Evolutionary conservation across 2,329 filamentous ascomycete genomes (phyloP).

Genomic region (Ophiostoma perfectum): DNA sequence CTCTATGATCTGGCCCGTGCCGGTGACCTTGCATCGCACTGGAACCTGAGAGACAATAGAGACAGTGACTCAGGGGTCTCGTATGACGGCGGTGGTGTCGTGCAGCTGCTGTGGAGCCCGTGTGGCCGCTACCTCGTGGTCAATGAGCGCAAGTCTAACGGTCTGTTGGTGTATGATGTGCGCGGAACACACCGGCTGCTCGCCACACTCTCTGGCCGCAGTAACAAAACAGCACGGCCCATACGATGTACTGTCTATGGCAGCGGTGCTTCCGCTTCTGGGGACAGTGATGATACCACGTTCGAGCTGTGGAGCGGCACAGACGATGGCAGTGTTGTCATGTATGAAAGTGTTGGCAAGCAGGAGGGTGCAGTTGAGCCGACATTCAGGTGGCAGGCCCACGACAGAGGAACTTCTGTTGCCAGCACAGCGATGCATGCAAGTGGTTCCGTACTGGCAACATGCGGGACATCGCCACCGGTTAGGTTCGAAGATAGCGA

Average conservation of each 20-base stretch:
- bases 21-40: constrained; percentile 52
- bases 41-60: constrained; percentile 49
- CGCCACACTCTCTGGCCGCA: constrained; percentile 47
- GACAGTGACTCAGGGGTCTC: constrained; percentile 39
- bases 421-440: constrained; percentile 48
- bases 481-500: constrained; percentile 15
- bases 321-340: constrained; percentile 47
- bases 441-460: constrained; percentile 52
- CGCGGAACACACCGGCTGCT: constrained; percentile 54
- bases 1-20: constrained; percentile 56
- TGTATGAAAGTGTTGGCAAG: constrained; percentile 54
- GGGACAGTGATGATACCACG: constrained; percentile 25
- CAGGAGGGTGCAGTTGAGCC: constrained; percentile 41
- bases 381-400: constrained; percentile 47
- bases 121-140: constrained; percentile 60
- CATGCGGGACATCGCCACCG: constrained; percentile 50
- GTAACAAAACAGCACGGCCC: constrained; percentile 50
- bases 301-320: constrained; percentile 61
- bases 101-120: constrained; percentile 56
- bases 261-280: constrained; percentile 23
- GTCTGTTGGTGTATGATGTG: constrained; percentile 58
- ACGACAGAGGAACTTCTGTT: constrained; percentile 39
- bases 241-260: constrained; percentile 51
- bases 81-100: constrained; percentile 52
- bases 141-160: constrained; percentile 52